phyloP scores from a whole-genome alignment of 192 early-diverging fungal genomes.

The Podila clonocystis region DNA sequence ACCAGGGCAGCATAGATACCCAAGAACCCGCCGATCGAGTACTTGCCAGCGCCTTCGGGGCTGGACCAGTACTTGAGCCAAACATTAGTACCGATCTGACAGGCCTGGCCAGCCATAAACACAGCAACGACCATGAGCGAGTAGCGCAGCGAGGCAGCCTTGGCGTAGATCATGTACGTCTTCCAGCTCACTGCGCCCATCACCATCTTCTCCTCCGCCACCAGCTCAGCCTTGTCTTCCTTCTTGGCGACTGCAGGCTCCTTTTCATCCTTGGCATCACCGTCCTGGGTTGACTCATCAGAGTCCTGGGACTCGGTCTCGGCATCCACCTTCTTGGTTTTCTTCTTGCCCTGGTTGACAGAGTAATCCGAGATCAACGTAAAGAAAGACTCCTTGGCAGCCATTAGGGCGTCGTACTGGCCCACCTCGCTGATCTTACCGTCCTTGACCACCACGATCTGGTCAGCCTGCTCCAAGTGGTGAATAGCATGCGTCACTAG shows the following conservation, averaged over 20 bases:
- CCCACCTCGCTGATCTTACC: constrained; percentile 78
- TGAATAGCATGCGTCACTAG: constrained; percentile 87
- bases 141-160: constrained; percentile 70
- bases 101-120: constrained; percentile 62
- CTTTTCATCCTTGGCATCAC: constrained; percentile 41
- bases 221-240: constrained; percentile 63
- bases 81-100: constrained; percentile 62
- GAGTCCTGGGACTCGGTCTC: constrained; percentile 17
- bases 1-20: constrained; percentile 37
- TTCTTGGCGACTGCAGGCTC: constrained; percentile 9
- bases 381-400: constrained; percentile 64
- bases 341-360: constrained; percentile 59
- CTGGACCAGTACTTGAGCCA: constrained; percentile 78
- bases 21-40: constrained; percentile 27
- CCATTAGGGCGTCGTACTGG: constrained; percentile 71
- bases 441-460: constrained; percentile 75
- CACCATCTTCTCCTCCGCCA: constrained; percentile 82
- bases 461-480: constrained; percentile 73
- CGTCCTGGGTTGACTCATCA: constrained; percentile 58
- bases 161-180: constrained; percentile 84
- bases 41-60: background rate
- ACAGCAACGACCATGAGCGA: constrained; percentile 67
- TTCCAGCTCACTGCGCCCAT: constrained; percentile 81
- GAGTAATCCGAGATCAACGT: constrained; percentile 79
- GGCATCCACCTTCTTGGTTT: constrained; percentile 26